Evolutionary conservation across 2,329 filamentous ascomycete genomes (phyloP).

Genomic region (Monilinia polystroma): DNA sequence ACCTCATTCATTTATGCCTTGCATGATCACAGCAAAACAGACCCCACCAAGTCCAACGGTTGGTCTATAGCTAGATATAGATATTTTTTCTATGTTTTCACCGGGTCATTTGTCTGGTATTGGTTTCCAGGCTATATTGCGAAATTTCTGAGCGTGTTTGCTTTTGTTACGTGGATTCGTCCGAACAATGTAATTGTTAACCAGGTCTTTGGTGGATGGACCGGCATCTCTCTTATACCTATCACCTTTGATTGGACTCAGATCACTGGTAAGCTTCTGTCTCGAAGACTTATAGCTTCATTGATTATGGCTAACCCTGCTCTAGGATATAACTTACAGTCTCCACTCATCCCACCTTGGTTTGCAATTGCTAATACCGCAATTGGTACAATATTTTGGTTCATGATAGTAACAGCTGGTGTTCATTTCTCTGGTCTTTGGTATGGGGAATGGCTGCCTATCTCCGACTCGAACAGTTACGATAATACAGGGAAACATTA

Average conservation of each 20-base stretch:
- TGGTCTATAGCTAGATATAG: slow-evolving; percentile 48
- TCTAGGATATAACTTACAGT: slow-evolving; percentile 20
- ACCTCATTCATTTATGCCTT: slow-evolving; percentile 41
- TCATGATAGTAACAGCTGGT: slow-evolving; percentile 55
- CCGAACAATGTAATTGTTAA: slow-evolving; percentile 68
- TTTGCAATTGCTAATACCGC: slow-evolving; percentile 72
- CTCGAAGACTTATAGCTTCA: slow-evolving; percentile 44
- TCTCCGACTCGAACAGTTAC: slow-evolving; percentile 60
- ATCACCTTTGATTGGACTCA: slow-evolving; percentile 62
- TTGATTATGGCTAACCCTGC: background rate
- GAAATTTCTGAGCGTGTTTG: slow-evolving; percentile 68
- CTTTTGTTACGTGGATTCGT: slow-evolving; percentile 69
- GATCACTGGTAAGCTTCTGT: slow-evolving; percentile 35
- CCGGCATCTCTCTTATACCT: slow-evolving; percentile 66
- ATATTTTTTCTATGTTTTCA: slow-evolving; percentile 43
- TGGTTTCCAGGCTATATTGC: slow-evolving; percentile 61
- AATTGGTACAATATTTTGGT: slow-evolving; percentile 65
- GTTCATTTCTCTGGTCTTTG: slow-evolving; percentile 69
- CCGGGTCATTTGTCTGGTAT: slow-evolving; percentile 51
- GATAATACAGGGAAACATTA: slow-evolving; percentile 63
- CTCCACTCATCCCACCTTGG: slow-evolving; percentile 64
- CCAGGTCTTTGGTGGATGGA: slow-evolving; percentile 67
- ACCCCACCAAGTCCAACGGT: slow-evolving; percentile 47
- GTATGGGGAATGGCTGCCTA: slow-evolving; percentile 62
- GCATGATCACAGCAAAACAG: slow-evolving; percentile 59